Conservation (phyloP, 163 green algal genomes). For the Trebouxia gelatinosa region DNA sequence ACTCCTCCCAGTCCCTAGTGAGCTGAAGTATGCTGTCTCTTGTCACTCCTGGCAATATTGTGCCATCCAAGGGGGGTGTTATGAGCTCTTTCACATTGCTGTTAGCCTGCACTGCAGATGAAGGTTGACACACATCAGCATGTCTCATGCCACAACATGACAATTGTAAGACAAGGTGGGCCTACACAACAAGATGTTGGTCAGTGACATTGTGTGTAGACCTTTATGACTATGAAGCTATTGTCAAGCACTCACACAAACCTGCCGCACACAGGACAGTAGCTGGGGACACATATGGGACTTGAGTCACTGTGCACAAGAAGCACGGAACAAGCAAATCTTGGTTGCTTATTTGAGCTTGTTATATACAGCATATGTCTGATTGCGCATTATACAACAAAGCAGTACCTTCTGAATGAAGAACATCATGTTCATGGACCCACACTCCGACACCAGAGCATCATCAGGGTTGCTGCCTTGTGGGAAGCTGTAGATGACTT, state of each 20-base stretch:
- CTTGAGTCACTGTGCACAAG: no score
- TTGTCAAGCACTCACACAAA: no score
- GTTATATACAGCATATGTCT: background rate
- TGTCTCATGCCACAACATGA: no score
- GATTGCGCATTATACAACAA: background rate
- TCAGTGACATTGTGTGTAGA: no score
- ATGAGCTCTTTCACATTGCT: constrained; percentile 42
- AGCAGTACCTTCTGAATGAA: constrained; percentile 46
- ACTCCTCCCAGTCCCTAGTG: constrained; percentile 41
- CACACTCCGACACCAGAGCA: constrained; percentile 59
- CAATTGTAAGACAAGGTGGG: no score
- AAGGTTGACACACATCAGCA: no score
- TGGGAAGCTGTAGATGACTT: constrained; percentile 63
- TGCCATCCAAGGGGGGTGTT: constrained; percentile 86
- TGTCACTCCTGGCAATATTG: constrained; percentile 94
- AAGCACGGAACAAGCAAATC: no score
- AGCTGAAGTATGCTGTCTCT: constrained; percentile 86
- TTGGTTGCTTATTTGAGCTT: no score
- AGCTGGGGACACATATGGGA: no score
- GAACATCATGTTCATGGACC: constrained; percentile 81
- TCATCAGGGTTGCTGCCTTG: constrained; percentile 42
- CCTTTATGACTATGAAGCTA: no score
- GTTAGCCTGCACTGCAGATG: constrained; percentile 30
- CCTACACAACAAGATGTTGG: no score
- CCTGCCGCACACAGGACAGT: no score